phyloP scores from a whole-genome alignment of 495 filamentous ascomycete genomes.

The Symbiotaphrina buchneri region DNA sequence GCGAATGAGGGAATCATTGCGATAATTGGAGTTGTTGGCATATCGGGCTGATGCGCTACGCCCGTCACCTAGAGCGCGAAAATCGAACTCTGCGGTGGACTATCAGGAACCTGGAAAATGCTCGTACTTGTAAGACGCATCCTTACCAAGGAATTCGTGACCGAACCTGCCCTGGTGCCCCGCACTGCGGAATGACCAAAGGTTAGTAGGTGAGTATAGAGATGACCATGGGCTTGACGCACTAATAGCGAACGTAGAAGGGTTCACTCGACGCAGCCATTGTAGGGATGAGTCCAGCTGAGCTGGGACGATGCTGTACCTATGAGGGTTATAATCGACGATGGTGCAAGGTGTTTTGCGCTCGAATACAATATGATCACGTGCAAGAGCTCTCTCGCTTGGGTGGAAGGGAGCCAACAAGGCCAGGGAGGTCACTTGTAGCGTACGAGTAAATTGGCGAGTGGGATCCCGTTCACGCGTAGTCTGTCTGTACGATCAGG shows the following conservation, averaged over 20 bases:
- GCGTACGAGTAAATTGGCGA: too few relatives aligned
- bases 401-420: too few relatives aligned
- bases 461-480: too few relatives aligned
- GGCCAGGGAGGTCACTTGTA: too few relatives aligned
- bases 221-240: slow-evolving; percentile 20
- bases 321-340: too few relatives aligned
- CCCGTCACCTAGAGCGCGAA: slow-evolving; percentile 83
- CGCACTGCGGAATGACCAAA: slow-evolving; percentile 38
- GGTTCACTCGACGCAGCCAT: slow-evolving; percentile 42
- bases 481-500: too few relatives aligned
- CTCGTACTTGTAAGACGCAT: background rate
- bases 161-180: slow-evolving; percentile 95
- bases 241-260: slow-evolving; percentile 98
- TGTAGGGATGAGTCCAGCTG: background rate
- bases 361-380: too few relatives aligned
- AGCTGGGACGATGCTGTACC: too few relatives aligned
- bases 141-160: slow-evolving; percentile 87
- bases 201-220: slow-evolving; percentile 26
- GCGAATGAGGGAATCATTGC: slow-evolving; percentile 93
- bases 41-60: slow-evolving; percentile 86
- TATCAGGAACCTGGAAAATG: slow-evolving; percentile 11
- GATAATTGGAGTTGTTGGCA: slow-evolving; percentile 98
- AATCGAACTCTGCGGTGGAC: slow-evolving; percentile 67
- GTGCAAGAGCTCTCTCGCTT: too few relatives aligned
- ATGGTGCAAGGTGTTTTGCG: too few relatives aligned